Base-by-base conservation (phyloP, 2,329 filamentous ascomycete species). In the Knufia fluminis region DNA sequence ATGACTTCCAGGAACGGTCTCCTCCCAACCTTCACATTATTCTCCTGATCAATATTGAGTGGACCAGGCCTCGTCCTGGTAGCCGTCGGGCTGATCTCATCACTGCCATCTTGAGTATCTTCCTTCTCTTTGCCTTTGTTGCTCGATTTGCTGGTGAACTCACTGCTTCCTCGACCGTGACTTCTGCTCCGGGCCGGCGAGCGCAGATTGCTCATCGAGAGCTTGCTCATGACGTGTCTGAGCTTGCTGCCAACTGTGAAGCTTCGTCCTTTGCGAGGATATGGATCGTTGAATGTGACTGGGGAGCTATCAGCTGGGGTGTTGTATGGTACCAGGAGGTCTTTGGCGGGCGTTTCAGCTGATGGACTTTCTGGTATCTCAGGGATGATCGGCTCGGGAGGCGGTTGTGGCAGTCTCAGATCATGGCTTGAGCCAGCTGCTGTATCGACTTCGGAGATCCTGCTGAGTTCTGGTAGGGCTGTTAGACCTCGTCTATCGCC, bases 401-500 rank as follows among this genome's bases (percentile, higher is more conserved):
- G 31, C 48, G 32, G n/a, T 32, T 44, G 12, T 19, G 23, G 22
- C 3, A n/a, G 26, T 1, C 51, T 51, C n/a, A 32, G 38, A n/a
- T 41, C 48, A 3, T 35, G 28, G 14, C n/a, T 51, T 9, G 54
- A 54, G 26, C 45, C 45, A 28, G 45, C 33, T 20, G 22, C 35
- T n/a, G 45, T 48, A 40, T 56, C 51, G 28, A 51, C 48, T 38
- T 57, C 54, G 3, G 55, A 52, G 38, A 57, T 57, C 22, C 47
- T 53, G 50, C 55, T 56, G 17, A 56, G 50, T 35, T 53, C 52
- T 12, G 52, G 52, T 40, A 45, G 46, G 16, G 51, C 55, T 23
- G 32, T 48, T n/a, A 48, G 24, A 24, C 26, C 40, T 24, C 48
- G 2, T 17, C 28, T 46, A 38, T 47, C n/a, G 14, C 39, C 38